A percentile compares a stretch with the other conserved stretches of the same genome.
Conservation (phyloP, 2,329 filamentous ascomycete species). For the Lecanicillium sp. region DNA sequence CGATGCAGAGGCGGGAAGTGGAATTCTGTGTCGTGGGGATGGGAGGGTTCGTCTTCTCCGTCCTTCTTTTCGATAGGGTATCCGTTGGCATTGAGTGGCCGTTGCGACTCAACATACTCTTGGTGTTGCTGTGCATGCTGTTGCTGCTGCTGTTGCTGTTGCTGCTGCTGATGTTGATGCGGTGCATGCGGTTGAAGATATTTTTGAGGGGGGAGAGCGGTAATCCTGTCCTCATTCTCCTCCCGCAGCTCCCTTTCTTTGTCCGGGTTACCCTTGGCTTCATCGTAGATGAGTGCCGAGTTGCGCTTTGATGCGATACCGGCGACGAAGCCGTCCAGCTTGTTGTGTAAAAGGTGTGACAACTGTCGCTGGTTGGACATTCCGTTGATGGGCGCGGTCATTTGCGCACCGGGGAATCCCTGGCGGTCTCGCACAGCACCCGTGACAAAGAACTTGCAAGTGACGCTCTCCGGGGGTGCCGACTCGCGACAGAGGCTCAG, state of each 20-base stretch:
- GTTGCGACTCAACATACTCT: constrained; percentile 41
- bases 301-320: constrained; percentile 82
- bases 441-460: constrained; percentile 93
- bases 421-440: constrained; percentile 44
- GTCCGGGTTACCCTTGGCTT: constrained; percentile 73
- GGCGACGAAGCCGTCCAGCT: constrained; percentile 80
- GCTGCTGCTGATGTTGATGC: constrained; percentile 31
- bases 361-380: constrained; percentile 46
- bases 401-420: constrained; percentile 26
- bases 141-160: constrained; percentile 22
- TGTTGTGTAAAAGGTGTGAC: constrained; percentile 74
- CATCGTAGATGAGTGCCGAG: constrained; percentile 74
- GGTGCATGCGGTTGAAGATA: constrained; percentile 46
- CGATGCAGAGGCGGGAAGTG: constrained; percentile 52
- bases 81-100: constrained; percentile 42
- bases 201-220: constrained; percentile 66
- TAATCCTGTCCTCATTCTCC: constrained; percentile 80
- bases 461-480: constrained; percentile 80
- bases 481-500: constrained; percentile 84
- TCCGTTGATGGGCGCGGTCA: constrained; percentile 38
- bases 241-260: constrained; percentile 71
- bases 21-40: constrained; percentile 37
- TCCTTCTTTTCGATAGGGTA: constrained; percentile 39
- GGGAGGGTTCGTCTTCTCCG: constrained; percentile 22
- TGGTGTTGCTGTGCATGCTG: constrained; percentile 7